Conservation (phyloP, 2,329 filamentous ascomycete species). For the Tolypocladium pustulatum region DNA sequence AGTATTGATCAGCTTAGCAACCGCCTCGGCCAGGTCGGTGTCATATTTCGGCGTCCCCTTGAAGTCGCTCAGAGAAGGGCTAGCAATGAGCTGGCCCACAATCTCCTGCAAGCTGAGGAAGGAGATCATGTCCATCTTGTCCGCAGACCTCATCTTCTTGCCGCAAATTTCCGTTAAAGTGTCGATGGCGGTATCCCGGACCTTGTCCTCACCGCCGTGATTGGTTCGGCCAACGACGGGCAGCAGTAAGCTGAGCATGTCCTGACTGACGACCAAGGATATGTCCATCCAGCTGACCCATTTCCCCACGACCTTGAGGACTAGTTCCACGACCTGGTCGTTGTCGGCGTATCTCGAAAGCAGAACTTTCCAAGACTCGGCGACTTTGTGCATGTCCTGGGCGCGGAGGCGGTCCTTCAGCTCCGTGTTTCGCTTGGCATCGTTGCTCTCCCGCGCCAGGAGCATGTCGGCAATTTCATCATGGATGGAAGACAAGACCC, state of each 20-base stretch:
- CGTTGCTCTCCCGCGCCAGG: conserved; percentile 63
- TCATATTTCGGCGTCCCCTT: conserved; percentile 82
- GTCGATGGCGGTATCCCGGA: conserved; percentile 84
- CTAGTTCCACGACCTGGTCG: conserved; percentile 72
- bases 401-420: conserved; percentile 84
- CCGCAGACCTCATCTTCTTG: conserved; percentile 92
- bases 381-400: conserved; percentile 81
- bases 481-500: conserved; percentile 80
- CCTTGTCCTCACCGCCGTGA: conserved; percentile 58
- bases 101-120: conserved; percentile 84
- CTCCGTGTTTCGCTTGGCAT: conserved; percentile 76
- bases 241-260: conserved; percentile 75
- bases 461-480: conserved; percentile 96
- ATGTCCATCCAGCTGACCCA: conserved; percentile 99
- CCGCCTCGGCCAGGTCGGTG: conserved; percentile 86
- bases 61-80: conserved; percentile 67
- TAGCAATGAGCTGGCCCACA: conserved; percentile 74
- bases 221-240: conserved; percentile 74
- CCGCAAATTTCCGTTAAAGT: conserved; percentile 91
- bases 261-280: conserved; percentile 79
- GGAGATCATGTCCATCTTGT: conserved; percentile 89
- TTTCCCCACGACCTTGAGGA: conserved; percentile 81
- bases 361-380: conserved; percentile 84
- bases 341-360: conserved; percentile 66
- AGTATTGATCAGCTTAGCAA: conserved; percentile 91